phyloP scores from a whole-genome alignment of 2,329 filamentous ascomycete genomes.

The Corinectria fuckeliana region DNA sequence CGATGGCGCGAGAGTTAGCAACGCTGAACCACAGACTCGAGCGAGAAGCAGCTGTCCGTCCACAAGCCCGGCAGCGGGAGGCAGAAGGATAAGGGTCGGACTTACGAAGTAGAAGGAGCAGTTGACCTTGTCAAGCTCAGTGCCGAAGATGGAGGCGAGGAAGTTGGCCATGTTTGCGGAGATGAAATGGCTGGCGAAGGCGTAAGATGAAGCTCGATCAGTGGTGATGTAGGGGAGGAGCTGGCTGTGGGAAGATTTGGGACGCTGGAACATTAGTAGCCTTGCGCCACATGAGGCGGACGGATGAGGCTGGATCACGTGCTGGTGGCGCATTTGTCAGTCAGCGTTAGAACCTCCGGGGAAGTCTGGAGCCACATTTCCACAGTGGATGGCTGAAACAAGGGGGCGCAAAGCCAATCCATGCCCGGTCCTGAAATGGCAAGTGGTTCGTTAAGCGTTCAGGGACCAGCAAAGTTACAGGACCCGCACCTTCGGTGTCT shows the following conservation, averaged over 20 bases:
- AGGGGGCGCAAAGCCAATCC: conserved; percentile 1
- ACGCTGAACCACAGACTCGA: background rate
- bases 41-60: background rate
- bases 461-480: conserved; percentile 3
- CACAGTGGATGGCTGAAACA: conserved; percentile 14
- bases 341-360: background rate
- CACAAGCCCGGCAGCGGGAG: background rate
- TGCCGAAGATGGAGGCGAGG: conserved; percentile 98
- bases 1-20: conserved; percentile 14
- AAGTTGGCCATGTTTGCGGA: conserved; percentile 83
- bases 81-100: conserved; percentile 5
- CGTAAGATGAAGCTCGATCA: background rate
- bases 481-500: conserved; percentile 4
- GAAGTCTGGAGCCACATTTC: conserved; percentile 16
- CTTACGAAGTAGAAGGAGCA: conserved; percentile 87
- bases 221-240: conserved; percentile 11
- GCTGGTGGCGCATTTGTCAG: conserved; percentile 38
- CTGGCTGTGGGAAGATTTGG: conserved; percentile 29
- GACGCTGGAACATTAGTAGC: conserved; percentile 27
- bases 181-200: conserved; percentile 4
- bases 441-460: conserved; percentile 15
- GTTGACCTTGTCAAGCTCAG: conserved; percentile 99
- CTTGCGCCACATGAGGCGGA: conserved; percentile 34
- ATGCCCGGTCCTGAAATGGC: conserved; percentile 2
- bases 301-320: conserved; percentile 40